Percentiles rank a stretch among this genome's conserved stretches.
Evolutionary conservation across 345 rosid species (phyloP).

Genomic region (Populus euphratica): DNA sequence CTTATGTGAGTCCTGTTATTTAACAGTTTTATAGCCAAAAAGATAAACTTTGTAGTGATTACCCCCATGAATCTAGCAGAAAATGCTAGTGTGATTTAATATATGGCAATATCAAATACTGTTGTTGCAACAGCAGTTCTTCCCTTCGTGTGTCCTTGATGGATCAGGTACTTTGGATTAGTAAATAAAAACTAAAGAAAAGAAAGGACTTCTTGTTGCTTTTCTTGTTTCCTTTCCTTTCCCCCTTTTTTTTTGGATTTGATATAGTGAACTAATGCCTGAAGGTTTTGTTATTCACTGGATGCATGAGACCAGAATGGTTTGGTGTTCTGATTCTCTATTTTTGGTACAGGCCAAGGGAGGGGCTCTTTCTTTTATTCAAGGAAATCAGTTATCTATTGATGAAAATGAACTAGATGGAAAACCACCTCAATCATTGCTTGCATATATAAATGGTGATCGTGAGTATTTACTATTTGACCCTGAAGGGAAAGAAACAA

Average conservation of each 20-base stretch:
- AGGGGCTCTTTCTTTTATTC: constrained; percentile 61
- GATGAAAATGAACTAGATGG: constrained; percentile 36
- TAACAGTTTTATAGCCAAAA: neutral
- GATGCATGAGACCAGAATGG: neutral
- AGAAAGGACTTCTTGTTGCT: neutral
- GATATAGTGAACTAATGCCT: neutral
- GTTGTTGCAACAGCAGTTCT: neutral
- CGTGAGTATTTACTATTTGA: constrained; percentile 83
- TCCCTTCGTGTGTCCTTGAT: neutral
- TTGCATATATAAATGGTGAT: constrained; percentile 69
- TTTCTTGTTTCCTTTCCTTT: no score
- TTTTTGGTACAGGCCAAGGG: constrained; percentile 62
- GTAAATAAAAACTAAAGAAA: neutral
- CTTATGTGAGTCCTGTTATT: neutral
- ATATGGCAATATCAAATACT: neutral
- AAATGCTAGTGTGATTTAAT: neutral
- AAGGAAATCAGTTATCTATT: constrained; percentile 26
- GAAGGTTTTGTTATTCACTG: neutral
- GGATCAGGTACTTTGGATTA: no score
- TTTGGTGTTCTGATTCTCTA: constrained; percentile 7
- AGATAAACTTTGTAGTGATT: neutral
- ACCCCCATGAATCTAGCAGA: neutral
- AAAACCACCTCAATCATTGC: constrained; percentile 39
- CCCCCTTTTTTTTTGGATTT: neutral
- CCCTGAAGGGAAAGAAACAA: constrained; percentile 51